Evolutionary conservation across 352 stramenopile species (phyloP).

Genomic region (Phytophthora boehmeriae): DNA sequence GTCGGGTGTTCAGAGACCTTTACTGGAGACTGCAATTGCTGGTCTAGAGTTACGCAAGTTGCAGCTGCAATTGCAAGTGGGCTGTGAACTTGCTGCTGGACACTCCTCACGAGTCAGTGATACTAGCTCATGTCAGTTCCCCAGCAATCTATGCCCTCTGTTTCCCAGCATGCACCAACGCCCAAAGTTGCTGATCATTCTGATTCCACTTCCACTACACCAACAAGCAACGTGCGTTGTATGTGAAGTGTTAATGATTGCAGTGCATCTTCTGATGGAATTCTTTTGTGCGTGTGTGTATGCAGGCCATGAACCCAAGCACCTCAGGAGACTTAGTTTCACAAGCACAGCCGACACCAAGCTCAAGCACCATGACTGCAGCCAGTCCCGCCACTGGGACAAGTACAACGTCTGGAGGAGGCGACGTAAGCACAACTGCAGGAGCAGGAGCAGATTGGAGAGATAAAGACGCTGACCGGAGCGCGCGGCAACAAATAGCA

Average conservation of each 20-base stretch:
- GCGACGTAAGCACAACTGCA: conserved; percentile 7
- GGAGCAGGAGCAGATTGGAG: conserved; percentile 67
- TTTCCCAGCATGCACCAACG: conserved; percentile 73
- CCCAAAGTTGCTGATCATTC: conserved; percentile 40
- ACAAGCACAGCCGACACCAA: conserved; percentile 19
- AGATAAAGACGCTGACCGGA: conserved; percentile 85
- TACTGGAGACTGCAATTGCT: neutral
- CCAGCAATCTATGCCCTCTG: conserved; percentile 73
- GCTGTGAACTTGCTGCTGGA: conserved; percentile 2
- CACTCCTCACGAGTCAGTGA: conserved; percentile 10
- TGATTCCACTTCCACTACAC: conserved; percentile 38
- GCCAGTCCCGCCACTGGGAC: conserved; percentile 7
- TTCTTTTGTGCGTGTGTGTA: neutral
- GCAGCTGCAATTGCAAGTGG: conserved; percentile 11
- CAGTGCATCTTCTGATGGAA: conserved; percentile 3
- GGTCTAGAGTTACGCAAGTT: conserved; percentile 1
- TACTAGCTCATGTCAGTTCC: conserved; percentile 61
- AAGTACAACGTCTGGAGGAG: conserved; percentile 1
- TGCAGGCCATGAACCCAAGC: conserved; percentile 37
- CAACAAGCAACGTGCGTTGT: conserved; percentile 37
- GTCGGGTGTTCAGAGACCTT: conserved; percentile 3
- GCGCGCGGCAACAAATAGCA: conserved; percentile 84
- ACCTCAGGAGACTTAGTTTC: conserved; percentile 24
- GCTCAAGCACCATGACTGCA: conserved; percentile 25
- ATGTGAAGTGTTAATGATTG: neutral